phyloP scores from a whole-genome alignment of 2,329 filamentous ascomycete species.

The Colletotrichum gloeosporioides region DNA sequence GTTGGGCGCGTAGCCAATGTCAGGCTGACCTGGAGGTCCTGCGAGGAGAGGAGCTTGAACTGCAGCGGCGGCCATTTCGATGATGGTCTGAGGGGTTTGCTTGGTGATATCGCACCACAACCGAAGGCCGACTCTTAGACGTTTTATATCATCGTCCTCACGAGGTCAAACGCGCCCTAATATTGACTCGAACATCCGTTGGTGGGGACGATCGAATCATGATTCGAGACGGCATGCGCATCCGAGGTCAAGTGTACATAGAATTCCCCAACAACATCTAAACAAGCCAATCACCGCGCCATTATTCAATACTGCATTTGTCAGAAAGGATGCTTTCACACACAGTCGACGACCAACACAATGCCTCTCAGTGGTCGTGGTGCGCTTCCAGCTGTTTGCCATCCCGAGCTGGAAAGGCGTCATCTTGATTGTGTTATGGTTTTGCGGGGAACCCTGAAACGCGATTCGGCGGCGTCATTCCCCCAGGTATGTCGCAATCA shows the following conservation, averaged over 20 bases:
- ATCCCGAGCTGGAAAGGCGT: slow-evolving; percentile 1
- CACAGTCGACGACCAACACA: not conserved
- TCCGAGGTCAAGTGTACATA: not conserved
- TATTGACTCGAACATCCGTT: not conserved
- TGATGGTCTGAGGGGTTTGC: not conserved
- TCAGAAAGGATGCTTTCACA: not conserved
- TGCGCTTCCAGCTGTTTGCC: not conserved
- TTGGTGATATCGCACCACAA: not conserved
- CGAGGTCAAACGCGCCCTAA: not conserved
- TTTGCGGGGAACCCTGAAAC: slow-evolving; percentile 15
- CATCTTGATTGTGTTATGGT: not conserved
- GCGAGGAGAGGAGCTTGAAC: slow-evolving; percentile 5
- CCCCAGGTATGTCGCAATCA: slow-evolving; percentile 4
- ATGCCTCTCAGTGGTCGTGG: not conserved
- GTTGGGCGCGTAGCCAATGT: slow-evolving; percentile 63
- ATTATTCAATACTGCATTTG: not conserved
- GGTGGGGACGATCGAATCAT: not conserved
- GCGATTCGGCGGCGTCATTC: slow-evolving; percentile 3
- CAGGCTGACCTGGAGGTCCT: slow-evolving; percentile 54
- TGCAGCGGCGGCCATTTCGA: slow-evolving; percentile 26
- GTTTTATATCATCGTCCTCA: not conserved
- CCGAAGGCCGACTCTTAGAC: not conserved
- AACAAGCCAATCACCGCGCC: not conserved
- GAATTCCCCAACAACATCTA: not conserved
- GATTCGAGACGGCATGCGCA: not conserved